phyloP scores from a whole-genome alignment of 139 green algal genomes.

The Chlamydomonas sp. region DNA sequence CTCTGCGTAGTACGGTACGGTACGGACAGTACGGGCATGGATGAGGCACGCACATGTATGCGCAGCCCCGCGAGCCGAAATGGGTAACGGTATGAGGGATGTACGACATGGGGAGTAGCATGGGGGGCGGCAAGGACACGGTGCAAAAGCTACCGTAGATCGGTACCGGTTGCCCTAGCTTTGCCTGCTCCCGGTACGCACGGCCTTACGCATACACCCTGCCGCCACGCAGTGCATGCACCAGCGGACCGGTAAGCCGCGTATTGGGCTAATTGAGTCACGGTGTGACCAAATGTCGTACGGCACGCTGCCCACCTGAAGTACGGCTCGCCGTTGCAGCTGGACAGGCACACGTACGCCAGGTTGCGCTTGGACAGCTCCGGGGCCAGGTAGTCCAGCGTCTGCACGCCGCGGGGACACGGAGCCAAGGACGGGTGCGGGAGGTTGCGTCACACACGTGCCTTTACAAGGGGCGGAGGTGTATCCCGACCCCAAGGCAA shows the following conservation, averaged over 20 bases:
- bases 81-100: background rate
- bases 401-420: background rate
- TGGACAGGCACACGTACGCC: conserved; percentile 36
- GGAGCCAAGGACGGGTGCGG: background rate
- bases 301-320: background rate
- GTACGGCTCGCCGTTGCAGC: conserved; percentile 35
- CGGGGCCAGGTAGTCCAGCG: conserved; percentile 36
- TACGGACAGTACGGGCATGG: background rate
- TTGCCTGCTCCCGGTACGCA: background rate
- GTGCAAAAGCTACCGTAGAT: background rate
- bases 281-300: background rate
- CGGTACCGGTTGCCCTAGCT: background rate
- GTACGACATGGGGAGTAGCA: background rate
- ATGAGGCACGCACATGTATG: background rate
- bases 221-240: background rate
- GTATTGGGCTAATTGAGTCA: background rate
- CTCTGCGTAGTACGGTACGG: too few relatives aligned
- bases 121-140: background rate
- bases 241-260: background rate
- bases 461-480: too few relatives aligned
- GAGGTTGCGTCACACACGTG: too few relatives aligned
- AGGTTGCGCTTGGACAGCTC: conserved; percentile 46
- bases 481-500: too few relatives aligned
- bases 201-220: background rate
- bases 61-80: background rate